Percentiles rank a stretch among this genome's conserved stretches.
phyloP scores from a whole-genome alignment of 2,329 filamentous ascomycete genomes.

The Curvularia sp. region DNA sequence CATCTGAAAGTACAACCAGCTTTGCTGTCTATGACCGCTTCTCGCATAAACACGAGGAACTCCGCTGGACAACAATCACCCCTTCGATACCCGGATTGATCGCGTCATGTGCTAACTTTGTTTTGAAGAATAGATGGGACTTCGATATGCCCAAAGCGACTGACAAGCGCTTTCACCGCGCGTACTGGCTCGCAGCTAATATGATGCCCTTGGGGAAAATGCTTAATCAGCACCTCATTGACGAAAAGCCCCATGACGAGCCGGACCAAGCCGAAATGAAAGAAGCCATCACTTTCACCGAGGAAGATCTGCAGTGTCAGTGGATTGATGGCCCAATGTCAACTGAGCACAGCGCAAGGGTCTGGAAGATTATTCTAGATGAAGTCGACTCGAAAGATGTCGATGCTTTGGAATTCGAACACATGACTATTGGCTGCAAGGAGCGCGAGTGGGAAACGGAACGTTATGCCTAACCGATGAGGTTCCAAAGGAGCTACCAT shows the following conservation, averaged over 20 bases:
- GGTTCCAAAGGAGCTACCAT: too few species aligned
- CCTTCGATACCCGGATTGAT: conserved; percentile 16
- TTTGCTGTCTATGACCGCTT: conserved; percentile 36
- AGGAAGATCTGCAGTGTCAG: conserved; percentile 16
- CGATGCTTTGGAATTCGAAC: neutral
- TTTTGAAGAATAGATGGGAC: conserved; percentile 23
- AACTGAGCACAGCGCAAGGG: neutral
- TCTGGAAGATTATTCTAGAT: conserved; percentile 12
- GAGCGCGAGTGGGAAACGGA: neutral
- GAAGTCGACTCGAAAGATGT: neutral
- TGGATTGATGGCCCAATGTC: conserved; percentile 12
- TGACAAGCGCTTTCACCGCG: conserved; percentile 37
- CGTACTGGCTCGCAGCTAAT: conserved; percentile 41
- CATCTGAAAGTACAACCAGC: conserved; percentile 21
- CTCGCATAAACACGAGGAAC: conserved; percentile 25
- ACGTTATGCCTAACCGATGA: too few species aligned
- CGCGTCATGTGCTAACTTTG: neutral
- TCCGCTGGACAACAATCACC: conserved; percentile 37
- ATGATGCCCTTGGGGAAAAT: conserved; percentile 19
- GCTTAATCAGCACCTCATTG: conserved; percentile 17
- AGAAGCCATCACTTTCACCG: conserved; percentile 7
- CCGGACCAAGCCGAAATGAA: conserved; percentile 9
- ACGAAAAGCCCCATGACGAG: conserved; percentile 14
- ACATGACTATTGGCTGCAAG: conserved; percentile 8
- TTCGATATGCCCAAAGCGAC: conserved; percentile 17